These are phyloP conservation scores for Ustilago esculenta DNA, from an alignment of 1,284 basidiomycete genomes.

Conservation along the genomic window DNA sequence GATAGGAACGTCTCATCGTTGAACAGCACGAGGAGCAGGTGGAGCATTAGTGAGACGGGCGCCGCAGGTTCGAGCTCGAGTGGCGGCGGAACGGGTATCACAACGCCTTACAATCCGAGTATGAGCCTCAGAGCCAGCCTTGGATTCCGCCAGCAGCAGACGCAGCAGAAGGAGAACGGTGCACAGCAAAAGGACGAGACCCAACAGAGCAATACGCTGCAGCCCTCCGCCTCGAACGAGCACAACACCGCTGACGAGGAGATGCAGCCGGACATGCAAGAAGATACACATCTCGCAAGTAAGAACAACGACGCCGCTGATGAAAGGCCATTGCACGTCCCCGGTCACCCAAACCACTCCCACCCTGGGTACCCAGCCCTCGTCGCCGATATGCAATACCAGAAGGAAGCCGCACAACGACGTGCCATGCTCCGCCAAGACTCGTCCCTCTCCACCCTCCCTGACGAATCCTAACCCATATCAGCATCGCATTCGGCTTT, in stretches of 20 bases:
- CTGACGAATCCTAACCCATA: conserved; percentile 28
- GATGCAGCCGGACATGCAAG: neutral
- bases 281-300: neutral
- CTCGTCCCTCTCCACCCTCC: conserved; percentile 19
- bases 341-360: conserved; percentile 44
- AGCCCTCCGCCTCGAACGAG: too few species aligned
- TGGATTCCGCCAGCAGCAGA: conserved; percentile 32
- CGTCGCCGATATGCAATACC: conserved; percentile 56
- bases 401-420: conserved; percentile 49
- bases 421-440: conserved; percentile 53
- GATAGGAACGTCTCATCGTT: conserved; percentile 40
- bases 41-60: conserved; percentile 18
- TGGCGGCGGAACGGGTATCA: conserved; percentile 29
- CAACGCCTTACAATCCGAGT: conserved; percentile 37
- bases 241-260: neutral
- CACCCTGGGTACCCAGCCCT: conserved; percentile 53
- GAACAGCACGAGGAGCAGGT: conserved; percentile 37
- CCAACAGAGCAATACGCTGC: too few species aligned
- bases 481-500: neutral
- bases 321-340: conserved; percentile 22
- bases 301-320: neutral
- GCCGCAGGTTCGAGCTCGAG: neutral
- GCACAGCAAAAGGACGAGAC: neutral
- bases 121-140: conserved; percentile 37
- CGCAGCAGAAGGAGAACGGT: conserved; percentile 1